Base-by-base conservation (phyloP, 352 stramenopile genomes). In the Phytophthora multivora region DNA sequence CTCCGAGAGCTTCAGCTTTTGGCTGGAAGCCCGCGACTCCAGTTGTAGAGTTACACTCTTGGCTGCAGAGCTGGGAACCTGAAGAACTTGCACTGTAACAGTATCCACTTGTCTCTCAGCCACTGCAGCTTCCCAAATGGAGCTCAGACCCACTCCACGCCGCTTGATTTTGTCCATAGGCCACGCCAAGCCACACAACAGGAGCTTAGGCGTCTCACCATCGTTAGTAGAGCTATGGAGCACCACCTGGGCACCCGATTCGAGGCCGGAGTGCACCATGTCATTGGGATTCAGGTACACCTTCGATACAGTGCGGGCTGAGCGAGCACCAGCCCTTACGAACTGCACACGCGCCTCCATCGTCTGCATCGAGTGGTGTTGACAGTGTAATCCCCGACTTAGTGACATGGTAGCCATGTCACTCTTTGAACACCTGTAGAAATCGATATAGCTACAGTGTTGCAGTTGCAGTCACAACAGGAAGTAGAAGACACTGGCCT, bases 81-180 rank as follows among this genome's bases (percentile, higher is more conserved):
- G 35, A 15, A 80, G 18, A 25, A 76, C 52, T 15, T 70, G 49
- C 11, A 82, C 71, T n/a, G 50, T 62, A 8, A 71, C 65, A 13
- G 39, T 63, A 36, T 67, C 54, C 18, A 66, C 52, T 16, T 59
- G 21, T 56, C 70, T 42, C 21, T 61, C 43, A 4, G 26, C 47
- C 1, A 88, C 58, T 28, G 72, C 65, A 7, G 69, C 71, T 62
- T 91, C 83, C 85, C 85, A 93, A 66, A 93, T 85, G 54, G 66
- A 75, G 70, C 79, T 90, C 3, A 93, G 58, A 42, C 81, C 85
- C 9, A 91, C 75, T 36, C 75, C 58, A 19, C 70, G 70, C 15
- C 76, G 77, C 61, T 87, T 86, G 68, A 91, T 78, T 46, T 86
- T 91, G 50, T 91, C 77, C 57, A 91, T 83, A 10, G 81, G 80